Evolutionary conservation across 192 early-diverging fungal species (phyloP), one percentile per base, ranked within the genome.

Genomic region (Jimgerdemannia flammicorona): DNA sequence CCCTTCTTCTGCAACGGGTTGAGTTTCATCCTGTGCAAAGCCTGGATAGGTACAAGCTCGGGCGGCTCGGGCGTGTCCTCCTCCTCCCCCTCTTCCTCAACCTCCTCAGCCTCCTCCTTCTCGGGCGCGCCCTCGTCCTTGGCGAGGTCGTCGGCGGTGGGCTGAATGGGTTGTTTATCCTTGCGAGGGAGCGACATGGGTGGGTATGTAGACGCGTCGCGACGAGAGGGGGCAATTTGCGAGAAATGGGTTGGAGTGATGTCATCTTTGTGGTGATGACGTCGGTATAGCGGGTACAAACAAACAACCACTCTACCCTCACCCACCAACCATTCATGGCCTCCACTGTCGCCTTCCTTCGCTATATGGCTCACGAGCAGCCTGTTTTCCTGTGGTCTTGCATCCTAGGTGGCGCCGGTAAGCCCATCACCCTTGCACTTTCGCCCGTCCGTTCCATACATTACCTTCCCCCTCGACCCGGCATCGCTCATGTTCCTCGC

Each of bases 331-430:
- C 49, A 59, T 10, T 14, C 49, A 59, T 59, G 49, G 49, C 49
- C 49, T 59, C 49, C 49, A 14, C 49, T 59, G 49, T 68, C 6
- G 18, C 6, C 7, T 68, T 10, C 67, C 67, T 68, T 9, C 19
- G 67, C 19, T 41, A 41, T 19, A 68, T 68, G 67, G 67, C 67
- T 68, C 67, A 68, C 19, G 67, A 68, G 18, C 0, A 68, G 67
- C 67, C 67, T 2, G 67, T 68, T 19, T 40, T 68, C 40, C 67
- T 68, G 6, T 68, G 40, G 19, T 68, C 67, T 19, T 68, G 67
- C 40, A 68, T 68, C 40, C 0, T 68, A 9, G 67, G 67, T 9
- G 67, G 7, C 40, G 18, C 18, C 19, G 67, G 67, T 68, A 9
- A 68, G 67, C 40, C 29, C 29, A 29, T 29, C 29, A 29, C 29